phyloP scores from a whole-genome alignment of 2,329 filamentous ascomycete genomes.

The Cercospora sesami region DNA sequence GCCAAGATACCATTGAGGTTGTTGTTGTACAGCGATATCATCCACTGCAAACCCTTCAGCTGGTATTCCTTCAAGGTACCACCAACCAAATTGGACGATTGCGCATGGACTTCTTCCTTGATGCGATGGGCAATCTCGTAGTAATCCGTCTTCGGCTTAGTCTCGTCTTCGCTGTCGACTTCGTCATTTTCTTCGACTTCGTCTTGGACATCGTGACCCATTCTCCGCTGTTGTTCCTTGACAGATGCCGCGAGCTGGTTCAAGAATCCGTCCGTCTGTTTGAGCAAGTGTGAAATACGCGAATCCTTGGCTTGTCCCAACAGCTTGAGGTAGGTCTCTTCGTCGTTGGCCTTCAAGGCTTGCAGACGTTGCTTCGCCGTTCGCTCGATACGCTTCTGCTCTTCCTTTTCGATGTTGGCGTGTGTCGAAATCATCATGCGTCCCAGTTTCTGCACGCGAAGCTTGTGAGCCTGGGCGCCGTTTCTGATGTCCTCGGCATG shows the following conservation, averaged over 20 bases:
- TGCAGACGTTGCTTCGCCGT: slow-evolving; percentile 99
- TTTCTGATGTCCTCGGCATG: slow-evolving; percentile 77
- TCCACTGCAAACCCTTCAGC: slow-evolving; percentile 98
- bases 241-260: slow-evolving; percentile 93
- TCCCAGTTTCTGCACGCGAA: slow-evolving; percentile 80
- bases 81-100: slow-evolving; percentile 84
- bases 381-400: slow-evolving; percentile 95
- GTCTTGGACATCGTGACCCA: slow-evolving; percentile 59
- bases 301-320: slow-evolving; percentile 99
- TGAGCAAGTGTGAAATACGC: slow-evolving; percentile 94
- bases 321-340: slow-evolving; percentile 97
- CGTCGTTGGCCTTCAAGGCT: slow-evolving; percentile 96
- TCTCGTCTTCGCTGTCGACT: slow-evolving; percentile 67
- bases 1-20: slow-evolving; percentile 98
- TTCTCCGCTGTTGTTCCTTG: slow-evolving; percentile 85
- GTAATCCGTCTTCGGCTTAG: slow-evolving; percentile 87
- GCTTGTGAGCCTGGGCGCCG: slow-evolving; percentile 65
- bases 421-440: slow-evolving; percentile 87
- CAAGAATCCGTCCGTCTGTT: slow-evolving; percentile 96
- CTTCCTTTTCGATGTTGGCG: slow-evolving; percentile 96
- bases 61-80: slow-evolving; percentile 96
- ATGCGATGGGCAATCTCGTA: slow-evolving; percentile 96
- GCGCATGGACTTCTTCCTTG: slow-evolving; percentile 83
- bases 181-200: slow-evolving; percentile 67
- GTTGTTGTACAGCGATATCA: slow-evolving; percentile 99